Evolutionary conservation across 805 yeast species (phyloP).

Genomic region (Saccharomycopsis sp.): DNA sequence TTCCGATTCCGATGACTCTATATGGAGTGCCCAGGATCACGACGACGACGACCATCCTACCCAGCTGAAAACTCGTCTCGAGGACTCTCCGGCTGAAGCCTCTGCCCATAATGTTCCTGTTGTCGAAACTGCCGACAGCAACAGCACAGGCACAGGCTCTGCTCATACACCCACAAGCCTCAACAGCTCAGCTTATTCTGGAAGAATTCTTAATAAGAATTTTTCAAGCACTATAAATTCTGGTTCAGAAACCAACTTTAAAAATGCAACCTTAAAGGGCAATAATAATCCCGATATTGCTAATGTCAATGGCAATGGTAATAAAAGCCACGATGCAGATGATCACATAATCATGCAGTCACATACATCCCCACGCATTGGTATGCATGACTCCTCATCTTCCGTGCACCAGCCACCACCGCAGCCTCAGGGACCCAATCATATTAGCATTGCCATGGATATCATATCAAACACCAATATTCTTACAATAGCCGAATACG

Average conservation of each 20-base stretch:
- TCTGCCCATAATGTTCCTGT: neutral
- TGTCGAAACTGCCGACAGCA: neutral
- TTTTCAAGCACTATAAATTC: neutral
- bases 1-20: conserved; percentile 3
- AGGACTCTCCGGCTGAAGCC: neutral
- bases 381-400: neutral
- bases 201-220: neutral
- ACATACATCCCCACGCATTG: neutral
- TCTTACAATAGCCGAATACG: neutral
- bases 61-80: neutral
- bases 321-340: neutral
- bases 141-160: neutral
- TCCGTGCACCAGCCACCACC: neutral
- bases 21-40: neutral
- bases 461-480: neutral
- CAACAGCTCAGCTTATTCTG: neutral
- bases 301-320: neutral
- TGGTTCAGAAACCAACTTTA: neutral
- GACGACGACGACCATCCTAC: neutral
- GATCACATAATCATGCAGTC: neutral
- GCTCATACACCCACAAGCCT: neutral
- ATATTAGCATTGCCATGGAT: neutral
- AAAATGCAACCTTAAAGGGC: neutral
- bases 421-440: neutral
- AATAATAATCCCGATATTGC: neutral